Conservation (phyloP, 2,329 filamentous ascomycete genomes). For the Anisogramma anomala region DNA sequence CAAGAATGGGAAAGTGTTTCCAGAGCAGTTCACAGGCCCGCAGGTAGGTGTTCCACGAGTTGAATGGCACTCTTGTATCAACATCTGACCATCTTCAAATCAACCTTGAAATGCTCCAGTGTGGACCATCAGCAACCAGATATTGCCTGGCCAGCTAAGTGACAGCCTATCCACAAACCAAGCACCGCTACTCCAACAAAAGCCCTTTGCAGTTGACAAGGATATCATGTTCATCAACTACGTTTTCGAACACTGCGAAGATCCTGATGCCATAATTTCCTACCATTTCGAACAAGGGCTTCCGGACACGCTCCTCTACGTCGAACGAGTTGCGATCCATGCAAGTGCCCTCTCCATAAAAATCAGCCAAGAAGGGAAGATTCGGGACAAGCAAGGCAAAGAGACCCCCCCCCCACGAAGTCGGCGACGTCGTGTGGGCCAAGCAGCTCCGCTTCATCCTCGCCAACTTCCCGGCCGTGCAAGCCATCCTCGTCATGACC, state of each 20-base stretch:
- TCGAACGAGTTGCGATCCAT: conserved; percentile 7
- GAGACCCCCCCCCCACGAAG: not conserved
- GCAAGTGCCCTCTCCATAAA: conserved; percentile 5
- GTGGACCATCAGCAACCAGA: not conserved
- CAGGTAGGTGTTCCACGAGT: not conserved
- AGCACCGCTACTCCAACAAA: not conserved
- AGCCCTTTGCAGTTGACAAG: not conserved
- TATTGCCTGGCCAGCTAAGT: not conserved
- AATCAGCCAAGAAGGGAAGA: not conserved
- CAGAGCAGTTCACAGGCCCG: not conserved
- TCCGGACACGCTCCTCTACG: not conserved
- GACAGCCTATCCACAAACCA: not conserved
- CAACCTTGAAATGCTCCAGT: not conserved
- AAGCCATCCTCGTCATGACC: conserved; percentile 1
- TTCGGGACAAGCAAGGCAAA: not conserved
- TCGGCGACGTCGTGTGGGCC: conserved; percentile 5
- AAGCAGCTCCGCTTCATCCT: conserved; percentile 10
- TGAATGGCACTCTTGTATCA: not conserved
- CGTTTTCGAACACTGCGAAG: conserved; percentile 8
- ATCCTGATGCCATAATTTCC: not conserved
- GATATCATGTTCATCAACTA: conserved; percentile 11
- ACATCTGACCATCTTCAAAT: not conserved
- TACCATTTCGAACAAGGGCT: not conserved
- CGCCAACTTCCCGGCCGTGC: not conserved
- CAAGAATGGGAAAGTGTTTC: not conserved